Conservation (phyloP, 805 yeast genomes). For the Starmerella ratchasimensis region DNA sequence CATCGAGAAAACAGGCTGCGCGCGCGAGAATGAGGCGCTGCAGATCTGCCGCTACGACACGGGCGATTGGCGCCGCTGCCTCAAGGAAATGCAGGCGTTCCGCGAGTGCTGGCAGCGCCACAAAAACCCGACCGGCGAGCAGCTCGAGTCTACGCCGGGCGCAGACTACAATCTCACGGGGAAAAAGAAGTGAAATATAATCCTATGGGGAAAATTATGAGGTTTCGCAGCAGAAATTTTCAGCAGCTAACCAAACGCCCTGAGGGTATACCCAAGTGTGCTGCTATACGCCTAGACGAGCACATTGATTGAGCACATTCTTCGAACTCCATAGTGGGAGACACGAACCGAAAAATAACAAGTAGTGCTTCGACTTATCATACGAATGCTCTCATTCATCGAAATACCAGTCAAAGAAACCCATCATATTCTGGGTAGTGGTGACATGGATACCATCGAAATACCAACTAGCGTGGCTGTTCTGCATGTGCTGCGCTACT, state of each 20-base stretch:
- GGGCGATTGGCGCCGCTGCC: conserved; percentile 67
- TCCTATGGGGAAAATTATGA: no score
- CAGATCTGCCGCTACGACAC: conserved; percentile 72
- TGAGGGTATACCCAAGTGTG: no score
- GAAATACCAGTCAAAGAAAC: no score
- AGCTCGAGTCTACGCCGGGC: background rate
- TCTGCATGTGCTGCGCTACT: conserved; percentile 41
- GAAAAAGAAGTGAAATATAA: no score
- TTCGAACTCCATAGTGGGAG: no score
- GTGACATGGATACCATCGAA: conserved; percentile 61
- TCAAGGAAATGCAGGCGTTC: conserved; percentile 48
- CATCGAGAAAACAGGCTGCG: conserved; percentile 63
- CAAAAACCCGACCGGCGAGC: conserved; percentile 39
- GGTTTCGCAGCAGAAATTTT: no score
- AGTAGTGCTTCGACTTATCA: no score
- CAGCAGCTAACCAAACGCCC: no score
- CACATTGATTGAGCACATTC: no score
- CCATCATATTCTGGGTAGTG: conserved; percentile 80
- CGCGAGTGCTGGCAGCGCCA: conserved; percentile 48
- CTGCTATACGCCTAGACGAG: no score
- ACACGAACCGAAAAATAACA: no score
- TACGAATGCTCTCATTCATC: no score
- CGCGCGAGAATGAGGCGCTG: conserved; percentile 53
- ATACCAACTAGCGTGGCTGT: conserved; percentile 45
- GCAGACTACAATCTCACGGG: conserved; percentile 14